Evolutionary conservation across 345 rosid genomes (phyloP), one percentile per base, ranked within the genome.

Genomic region (Melastoma malabathricum): DNA sequence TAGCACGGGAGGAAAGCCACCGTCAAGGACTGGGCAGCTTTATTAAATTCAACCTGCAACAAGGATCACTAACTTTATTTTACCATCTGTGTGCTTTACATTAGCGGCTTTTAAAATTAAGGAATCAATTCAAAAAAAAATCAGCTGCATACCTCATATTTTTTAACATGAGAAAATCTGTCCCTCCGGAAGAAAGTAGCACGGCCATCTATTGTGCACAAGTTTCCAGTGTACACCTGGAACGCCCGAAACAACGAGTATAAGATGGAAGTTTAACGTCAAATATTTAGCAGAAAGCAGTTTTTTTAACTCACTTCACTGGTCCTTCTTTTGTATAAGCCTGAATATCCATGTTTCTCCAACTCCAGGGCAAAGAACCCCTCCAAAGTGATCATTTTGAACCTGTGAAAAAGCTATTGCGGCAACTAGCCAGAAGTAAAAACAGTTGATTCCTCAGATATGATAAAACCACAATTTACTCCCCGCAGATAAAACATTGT

Each of bases 21-120:
- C 4, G 97, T 87, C 78, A 92, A 70, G 54, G 98, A 92, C 66
- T 92, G 98, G 19, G 98, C 95, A 70, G 98, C 98, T 68, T 84
- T 92, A 59, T 87, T 92, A 69, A 92, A 92, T 59, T 92, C 98
- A 76, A 92, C 98, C 98, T 92, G 71, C 64, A 66, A 13, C 55
- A 44, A 46, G 47, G 27, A 51, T 10, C 31, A 6, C 25, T 45
- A 12, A 48, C 29, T 50, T 64, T 56, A 70, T 19, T 39, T 59
- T 47, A 63, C 15, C 46, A 20, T 3, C 18, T 51, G 55, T 12
- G 16, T 15, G 44, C 41, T 27, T 6, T 15, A 43, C 34, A 51
- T 9, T 12, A 49, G 15, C 0, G 10, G 19, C 44, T 27, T 41
- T 34, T 18, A 38, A 46, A 14, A 49, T 16, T 47, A 31, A 67